Percentiles rank a stretch among this genome's conserved stretches.
These are phyloP conservation scores for Penicillium waksmanii DNA, from an alignment of 495 filamentous ascomycete species.

Conservation along the genomic window DNA sequence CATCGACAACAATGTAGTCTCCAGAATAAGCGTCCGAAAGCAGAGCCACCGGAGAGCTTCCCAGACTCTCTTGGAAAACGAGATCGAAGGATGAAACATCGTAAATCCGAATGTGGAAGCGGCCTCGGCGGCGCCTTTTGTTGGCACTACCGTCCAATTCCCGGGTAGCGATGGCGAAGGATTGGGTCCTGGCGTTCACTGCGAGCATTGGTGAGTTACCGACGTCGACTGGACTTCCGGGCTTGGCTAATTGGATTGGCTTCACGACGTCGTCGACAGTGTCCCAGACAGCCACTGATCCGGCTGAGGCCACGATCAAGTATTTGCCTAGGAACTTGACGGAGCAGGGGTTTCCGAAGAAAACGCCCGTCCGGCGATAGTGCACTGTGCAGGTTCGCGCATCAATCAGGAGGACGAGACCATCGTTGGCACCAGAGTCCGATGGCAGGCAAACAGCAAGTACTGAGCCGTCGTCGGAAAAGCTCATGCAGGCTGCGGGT, in stretches of 20 bases:
- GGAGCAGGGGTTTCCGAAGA: conserved; percentile 35
- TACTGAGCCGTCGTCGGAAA: conserved; percentile 86
- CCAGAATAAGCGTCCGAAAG: conserved; percentile 50
- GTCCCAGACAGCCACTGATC: conserved; percentile 47
- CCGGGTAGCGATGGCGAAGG: conserved; percentile 39
- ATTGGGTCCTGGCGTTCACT: conserved; percentile 39
- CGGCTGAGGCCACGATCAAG: conserved; percentile 41
- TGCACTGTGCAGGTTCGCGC: conserved; percentile 36
- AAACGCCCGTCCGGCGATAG: conserved; percentile 37
- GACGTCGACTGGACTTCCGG: conserved; percentile 7
- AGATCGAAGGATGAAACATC: conserved; percentile 38
- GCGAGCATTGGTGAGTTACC: conserved; percentile 33
- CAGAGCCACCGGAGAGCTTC: conserved; percentile 36
- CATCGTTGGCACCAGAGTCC: conserved; percentile 23
- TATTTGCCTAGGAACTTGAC: conserved; percentile 39
- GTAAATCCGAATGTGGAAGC: conserved; percentile 39
- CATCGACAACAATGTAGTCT: conserved; percentile 61
- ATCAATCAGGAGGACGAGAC: conserved; percentile 42
- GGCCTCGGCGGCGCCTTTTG: conserved; percentile 31
- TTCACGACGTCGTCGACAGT: conserved; percentile 46
- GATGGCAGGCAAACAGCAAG: conserved; percentile 63
- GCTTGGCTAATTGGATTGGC: conserved; percentile 25
- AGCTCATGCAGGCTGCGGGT: conserved; percentile 55
- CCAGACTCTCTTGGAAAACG: conserved; percentile 32
- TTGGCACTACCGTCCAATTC: conserved; percentile 2